phyloP scores from a whole-genome alignment of 2,329 filamentous ascomycete species.

The Tolypocladium pustulatum region DNA sequence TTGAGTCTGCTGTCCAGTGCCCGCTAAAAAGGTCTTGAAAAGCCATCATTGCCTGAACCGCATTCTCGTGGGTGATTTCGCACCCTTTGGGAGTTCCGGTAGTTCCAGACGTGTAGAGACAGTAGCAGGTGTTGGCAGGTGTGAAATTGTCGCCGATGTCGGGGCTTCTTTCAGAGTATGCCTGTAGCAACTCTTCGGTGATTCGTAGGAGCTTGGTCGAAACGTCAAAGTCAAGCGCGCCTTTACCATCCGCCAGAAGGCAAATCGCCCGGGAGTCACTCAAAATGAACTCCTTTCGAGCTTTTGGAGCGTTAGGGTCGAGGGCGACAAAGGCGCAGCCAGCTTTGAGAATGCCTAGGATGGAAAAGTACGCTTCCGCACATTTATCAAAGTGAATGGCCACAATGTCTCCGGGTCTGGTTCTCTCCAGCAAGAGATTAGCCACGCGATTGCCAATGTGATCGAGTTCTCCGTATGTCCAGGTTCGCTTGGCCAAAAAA shows the following conservation, averaged over 20 bases:
- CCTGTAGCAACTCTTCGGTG: constrained; percentile 18
- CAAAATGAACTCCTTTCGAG: constrained; percentile 69
- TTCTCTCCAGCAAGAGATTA: constrained; percentile 43
- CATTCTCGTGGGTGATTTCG: constrained; percentile 78
- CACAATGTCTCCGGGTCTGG: constrained; percentile 50
- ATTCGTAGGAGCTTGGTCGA: constrained; percentile 21
- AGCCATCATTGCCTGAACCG: constrained; percentile 79
- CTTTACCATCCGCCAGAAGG: constrained; percentile 43
- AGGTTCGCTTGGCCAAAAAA: constrained; percentile 38
- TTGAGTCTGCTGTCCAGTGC: constrained; percentile 63
- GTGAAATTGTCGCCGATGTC: constrained; percentile 9
- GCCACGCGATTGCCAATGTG: constrained; percentile 62
- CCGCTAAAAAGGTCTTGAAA: constrained; percentile 69
- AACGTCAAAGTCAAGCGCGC: constrained; percentile 21
- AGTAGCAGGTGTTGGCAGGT: constrained; percentile 60
- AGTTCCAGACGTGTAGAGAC: constrained; percentile 79
- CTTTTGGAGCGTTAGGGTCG: constrained; percentile 60
- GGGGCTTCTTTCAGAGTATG: constrained; percentile 6
- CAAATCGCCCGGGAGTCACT: constrained; percentile 58
- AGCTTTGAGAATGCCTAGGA: constrained; percentile 72
- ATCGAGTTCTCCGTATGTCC: constrained; percentile 69
- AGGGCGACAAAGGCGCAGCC: constrained; percentile 75
- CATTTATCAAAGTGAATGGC: constrained; percentile 79
- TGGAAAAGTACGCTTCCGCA: constrained; percentile 72
- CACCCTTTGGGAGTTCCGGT: constrained; percentile 83